Percentiles rank a stretch among this genome's conserved stretches.
Conservation (phyloP, 352 stramenopile genomes). For the Globisporangium viniferum region DNA sequence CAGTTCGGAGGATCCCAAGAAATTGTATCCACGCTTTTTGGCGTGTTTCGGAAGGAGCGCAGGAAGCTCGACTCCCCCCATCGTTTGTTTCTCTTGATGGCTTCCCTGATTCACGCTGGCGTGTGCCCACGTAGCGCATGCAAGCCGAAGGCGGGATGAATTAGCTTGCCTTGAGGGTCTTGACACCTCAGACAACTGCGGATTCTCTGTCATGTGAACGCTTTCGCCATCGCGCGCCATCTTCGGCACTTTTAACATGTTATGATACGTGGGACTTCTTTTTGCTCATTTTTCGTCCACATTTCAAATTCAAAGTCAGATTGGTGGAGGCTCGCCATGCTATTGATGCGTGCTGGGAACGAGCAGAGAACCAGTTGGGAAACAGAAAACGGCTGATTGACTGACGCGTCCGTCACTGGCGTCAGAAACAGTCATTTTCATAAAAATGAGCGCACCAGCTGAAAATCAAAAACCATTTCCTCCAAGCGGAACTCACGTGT, state of each 20-base stretch:
- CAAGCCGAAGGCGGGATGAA: not conserved
- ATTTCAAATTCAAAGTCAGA: not conserved
- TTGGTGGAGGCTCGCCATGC: not conserved
- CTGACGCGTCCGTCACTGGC: not conserved
- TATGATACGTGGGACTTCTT: not conserved
- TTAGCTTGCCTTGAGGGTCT: not conserved
- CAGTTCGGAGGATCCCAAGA: not conserved
- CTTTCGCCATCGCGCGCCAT: not conserved
- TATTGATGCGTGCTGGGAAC: not conserved
- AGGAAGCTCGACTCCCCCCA: not conserved
- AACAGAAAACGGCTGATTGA: not conserved
- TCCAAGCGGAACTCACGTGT: not conserved
- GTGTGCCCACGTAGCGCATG: not conserved
- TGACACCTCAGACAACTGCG: not conserved
- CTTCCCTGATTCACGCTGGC: not conserved
- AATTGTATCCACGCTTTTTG: not conserved
- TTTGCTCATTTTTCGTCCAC: not conserved
- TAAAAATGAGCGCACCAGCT: not conserved
- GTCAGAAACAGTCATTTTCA: not conserved
- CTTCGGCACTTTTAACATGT: not conserved
- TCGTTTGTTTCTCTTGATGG: not conserved
- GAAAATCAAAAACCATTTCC: not conserved
- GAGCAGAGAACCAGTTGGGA: not conserved
- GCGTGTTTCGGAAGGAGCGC: not conserved
- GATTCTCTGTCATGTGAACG: not conserved